Evolutionary conservation across 2,329 filamentous ascomycete genomes (phyloP).

Genomic region (Sclerotinia trifoliorum): DNA sequence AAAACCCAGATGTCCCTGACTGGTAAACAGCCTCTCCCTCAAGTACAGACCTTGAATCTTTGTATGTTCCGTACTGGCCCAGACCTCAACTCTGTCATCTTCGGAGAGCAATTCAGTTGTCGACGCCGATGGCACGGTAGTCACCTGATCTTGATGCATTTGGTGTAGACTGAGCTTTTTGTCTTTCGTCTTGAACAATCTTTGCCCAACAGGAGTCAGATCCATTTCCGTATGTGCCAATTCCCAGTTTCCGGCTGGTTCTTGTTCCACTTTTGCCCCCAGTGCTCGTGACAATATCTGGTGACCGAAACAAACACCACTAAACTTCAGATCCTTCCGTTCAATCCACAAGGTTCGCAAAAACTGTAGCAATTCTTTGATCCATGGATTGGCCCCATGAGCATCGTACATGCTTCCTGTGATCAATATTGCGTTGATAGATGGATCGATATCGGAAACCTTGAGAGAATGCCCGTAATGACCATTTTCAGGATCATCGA

Average conservation of each 20-base stretch:
- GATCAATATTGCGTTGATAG: constrained; percentile 77
- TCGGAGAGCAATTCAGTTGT: constrained; percentile 3
- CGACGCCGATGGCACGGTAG: constrained; percentile 52
- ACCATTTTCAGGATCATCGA: constrained; percentile 39
- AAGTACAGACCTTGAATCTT: constrained; percentile 75
- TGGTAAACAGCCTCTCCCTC: constrained; percentile 64
- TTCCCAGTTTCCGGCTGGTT: constrained; percentile 71
- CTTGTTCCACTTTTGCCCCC: constrained; percentile 64
- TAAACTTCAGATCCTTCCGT: constrained; percentile 60
- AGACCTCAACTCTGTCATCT: constrained; percentile 52
- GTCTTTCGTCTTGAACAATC: constrained; percentile 53
- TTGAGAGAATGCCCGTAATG: constrained; percentile 12
- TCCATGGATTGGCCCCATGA: constrained; percentile 74
- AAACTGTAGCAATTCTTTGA: constrained; percentile 69
- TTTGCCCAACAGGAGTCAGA: constrained; percentile 66
- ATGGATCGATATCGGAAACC: constrained; percentile 15
- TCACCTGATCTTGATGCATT: constrained; percentile 80
- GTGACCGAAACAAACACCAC: constrained; percentile 90
- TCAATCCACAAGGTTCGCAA: constrained; percentile 57
- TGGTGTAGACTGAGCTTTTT: constrained; percentile 66
- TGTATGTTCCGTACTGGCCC: constrained; percentile 67
- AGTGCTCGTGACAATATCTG: constrained; percentile 77
- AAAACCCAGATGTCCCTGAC: constrained; percentile 88
- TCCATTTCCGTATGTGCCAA: constrained; percentile 69
- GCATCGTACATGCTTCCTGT: constrained; percentile 74